Conservation (phyloP, 352 stramenopile species). For the Phytophthora melonis region DNA sequence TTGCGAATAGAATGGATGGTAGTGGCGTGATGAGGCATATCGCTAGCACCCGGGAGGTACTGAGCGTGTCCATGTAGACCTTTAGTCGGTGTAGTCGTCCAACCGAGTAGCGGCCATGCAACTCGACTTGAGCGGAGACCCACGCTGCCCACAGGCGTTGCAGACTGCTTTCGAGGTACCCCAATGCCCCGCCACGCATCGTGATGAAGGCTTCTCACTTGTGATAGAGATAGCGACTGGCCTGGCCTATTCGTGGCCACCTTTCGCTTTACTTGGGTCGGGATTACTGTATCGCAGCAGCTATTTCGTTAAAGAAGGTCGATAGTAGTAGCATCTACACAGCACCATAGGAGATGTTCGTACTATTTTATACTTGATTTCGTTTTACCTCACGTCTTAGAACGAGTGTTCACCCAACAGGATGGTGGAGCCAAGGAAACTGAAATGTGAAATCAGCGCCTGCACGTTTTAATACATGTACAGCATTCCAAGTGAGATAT, state of each 20-base stretch:
- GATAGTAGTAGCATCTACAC: too few species aligned
- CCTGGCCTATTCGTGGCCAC: neutral
- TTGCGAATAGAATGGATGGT: neutral
- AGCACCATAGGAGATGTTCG: too few species aligned
- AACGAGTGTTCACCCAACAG: neutral
- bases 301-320: too few species aligned
- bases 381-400: too few species aligned
- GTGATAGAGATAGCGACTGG: neutral
- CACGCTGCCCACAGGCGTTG: neutral
- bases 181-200: neutral
- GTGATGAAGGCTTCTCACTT: neutral
- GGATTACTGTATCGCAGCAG: too few species aligned
- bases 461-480: neutral
- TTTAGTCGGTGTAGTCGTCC: neutral
- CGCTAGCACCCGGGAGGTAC: neutral
- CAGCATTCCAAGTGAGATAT: neutral
- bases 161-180: neutral
- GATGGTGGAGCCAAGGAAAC: constrained; percentile 23
- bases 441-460: constrained; percentile 38
- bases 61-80: constrained; percentile 4
- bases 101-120: neutral
- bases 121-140: neutral
- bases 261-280: neutral
- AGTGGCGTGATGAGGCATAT: neutral
- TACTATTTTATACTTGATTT: too few species aligned